Evolutionary conservation across 1,284 basidiomycete genomes (phyloP).

Genomic region (Thecaphora thlaspeos): DNA sequence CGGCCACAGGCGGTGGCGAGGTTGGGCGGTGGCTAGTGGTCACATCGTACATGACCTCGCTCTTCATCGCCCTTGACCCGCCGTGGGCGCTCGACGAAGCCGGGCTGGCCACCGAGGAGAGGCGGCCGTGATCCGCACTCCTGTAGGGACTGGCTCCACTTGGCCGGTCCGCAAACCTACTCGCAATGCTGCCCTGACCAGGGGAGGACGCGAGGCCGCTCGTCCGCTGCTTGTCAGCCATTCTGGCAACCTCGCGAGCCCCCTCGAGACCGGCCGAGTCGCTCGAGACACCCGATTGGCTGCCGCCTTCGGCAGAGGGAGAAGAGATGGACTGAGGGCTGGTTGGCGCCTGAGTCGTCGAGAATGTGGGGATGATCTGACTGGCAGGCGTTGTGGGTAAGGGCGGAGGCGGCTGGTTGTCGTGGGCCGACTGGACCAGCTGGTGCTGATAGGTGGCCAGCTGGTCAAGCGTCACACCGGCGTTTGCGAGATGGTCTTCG

Average conservation of each 20-base stretch:
- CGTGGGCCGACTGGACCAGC: constrained; percentile 32
- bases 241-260: too few relatives aligned
- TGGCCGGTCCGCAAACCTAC: neutral
- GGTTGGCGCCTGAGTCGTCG: neutral
- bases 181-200: too few relatives aligned
- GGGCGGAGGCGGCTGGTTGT: constrained; percentile 8
- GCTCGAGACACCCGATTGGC: too few relatives aligned
- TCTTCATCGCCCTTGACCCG: neutral
- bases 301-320: neutral
- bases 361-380: neutral
- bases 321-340: neutral
- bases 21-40: constrained; percentile 49
- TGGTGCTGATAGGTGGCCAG: constrained; percentile 39
- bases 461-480: constrained; percentile 41
- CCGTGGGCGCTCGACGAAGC: neutral
- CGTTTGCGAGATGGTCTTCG: constrained; percentile 22
- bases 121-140: neutral
- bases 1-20: constrained; percentile 35
- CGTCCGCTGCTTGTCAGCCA: too few relatives aligned
- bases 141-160: too few relatives aligned
- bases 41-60: constrained; percentile 49
- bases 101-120: neutral
- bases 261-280: too few relatives aligned
- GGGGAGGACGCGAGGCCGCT: too few relatives aligned
- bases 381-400: neutral